Base-by-base conservation (phyloP, 169 alveolate species). In the Cryptosporidium viatorum region DNA sequence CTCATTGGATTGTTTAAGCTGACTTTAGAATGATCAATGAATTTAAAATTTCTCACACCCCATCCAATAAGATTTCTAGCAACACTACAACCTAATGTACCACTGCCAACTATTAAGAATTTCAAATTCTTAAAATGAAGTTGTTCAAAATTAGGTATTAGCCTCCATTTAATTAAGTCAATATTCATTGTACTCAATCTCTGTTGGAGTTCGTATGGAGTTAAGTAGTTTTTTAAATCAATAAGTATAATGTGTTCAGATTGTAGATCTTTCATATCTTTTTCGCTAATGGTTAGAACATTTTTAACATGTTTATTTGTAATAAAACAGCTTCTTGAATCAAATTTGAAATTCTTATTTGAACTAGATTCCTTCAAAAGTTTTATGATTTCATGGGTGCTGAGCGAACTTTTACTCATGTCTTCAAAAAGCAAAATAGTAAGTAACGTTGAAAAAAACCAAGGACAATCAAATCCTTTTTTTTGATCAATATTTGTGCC, bases 91-190 rank as follows among this genome's bases (percentile, higher is more conserved):
- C 94, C 94, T 71, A 92, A 74, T 50, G 94, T 92, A 3, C 94
- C 94, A 21, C 97, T 94, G 18, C 98, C 98, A n/a, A 96, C 69
- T 59, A 96, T 84, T 35, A 96, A 84, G 71, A 93, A 92, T 84
- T 92, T 94, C 52, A 85, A 85, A 14, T 84, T 62, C 67, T 92
- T 84, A 16, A 96, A 80, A 5, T 85, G 71, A 1, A 93, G 95
- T 1, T 94, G 91, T 45, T 94, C 92, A 59, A 96, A 91, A 0
- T 84, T 84, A 3, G 98, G 98, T 12, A 92, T 73, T 93, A 95
- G 91, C 74, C 98, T 91, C 97, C 98, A 96, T 93, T 94, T 96
- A 96, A 96, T 96, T 41, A 96, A 87, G 71, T 96, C 94, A 33
- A 96, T 91, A 86, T 96, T 96, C 39, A 96, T 59, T 60, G 55